Evolutionary conservation across 1,284 basidiomycete species (phyloP).

Genomic region (Apiotrichum brassicae): DNA sequence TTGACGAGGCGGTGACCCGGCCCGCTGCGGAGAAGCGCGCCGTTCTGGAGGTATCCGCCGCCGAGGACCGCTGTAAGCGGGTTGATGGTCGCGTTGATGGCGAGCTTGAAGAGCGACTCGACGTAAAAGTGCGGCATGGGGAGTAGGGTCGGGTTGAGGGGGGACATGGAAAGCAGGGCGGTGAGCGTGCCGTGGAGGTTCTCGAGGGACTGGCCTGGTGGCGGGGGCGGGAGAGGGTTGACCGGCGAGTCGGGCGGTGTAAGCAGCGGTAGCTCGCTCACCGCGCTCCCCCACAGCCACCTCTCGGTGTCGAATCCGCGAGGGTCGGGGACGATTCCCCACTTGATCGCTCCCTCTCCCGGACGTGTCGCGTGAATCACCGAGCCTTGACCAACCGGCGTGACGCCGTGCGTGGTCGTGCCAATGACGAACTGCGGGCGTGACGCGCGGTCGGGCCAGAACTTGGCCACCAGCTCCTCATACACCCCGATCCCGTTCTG

Average conservation of each 20-base stretch:
- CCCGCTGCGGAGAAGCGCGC: conserved; percentile 55
- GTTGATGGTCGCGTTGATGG: conserved; percentile 79
- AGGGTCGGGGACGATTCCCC: conserved; percentile 72
- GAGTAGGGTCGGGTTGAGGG: conserved; percentile 61
- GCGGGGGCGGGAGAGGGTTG: conserved; percentile 55
- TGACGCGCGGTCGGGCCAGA: conserved; percentile 65
- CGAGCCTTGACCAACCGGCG: conserved; percentile 9
- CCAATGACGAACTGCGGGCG: conserved; percentile 84
- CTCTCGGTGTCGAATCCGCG: conserved; percentile 40
- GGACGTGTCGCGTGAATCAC: conserved; percentile 54
- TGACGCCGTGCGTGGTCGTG: conserved; percentile 70
- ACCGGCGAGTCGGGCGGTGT: conserved; percentile 22
- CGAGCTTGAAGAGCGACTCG: conserved; percentile 72
- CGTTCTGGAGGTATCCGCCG: conserved; percentile 63
- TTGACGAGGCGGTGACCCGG: conserved; percentile 51
- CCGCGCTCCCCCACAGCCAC: conserved; percentile 26
- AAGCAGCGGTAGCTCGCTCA: conserved; percentile 10
- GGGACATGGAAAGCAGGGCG: conserved; percentile 54
- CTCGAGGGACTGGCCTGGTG: conserved; percentile 38
- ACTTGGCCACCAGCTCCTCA: conserved; percentile 61
- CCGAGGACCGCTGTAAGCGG: conserved; percentile 73
- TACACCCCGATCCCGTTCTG: conserved; percentile 90
- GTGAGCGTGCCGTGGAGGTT: conserved; percentile 62
- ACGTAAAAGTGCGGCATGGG: conserved; percentile 65
- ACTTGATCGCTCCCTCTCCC: conserved; percentile 59